Conservation (phyloP, 2,329 filamentous ascomycete genomes). For the Clonostachys sp. region DNA sequence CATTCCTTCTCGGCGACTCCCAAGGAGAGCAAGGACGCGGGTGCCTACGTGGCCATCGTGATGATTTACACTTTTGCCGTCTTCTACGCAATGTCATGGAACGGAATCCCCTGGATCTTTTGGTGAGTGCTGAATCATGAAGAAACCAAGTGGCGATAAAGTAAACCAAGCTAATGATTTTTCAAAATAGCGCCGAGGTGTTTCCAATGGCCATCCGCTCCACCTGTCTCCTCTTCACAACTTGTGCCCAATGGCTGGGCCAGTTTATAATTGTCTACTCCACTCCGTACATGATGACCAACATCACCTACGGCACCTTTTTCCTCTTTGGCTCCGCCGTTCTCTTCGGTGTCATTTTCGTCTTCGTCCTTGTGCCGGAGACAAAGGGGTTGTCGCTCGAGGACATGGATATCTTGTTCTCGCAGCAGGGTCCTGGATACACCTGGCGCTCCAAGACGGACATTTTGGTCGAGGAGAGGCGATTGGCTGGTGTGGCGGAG, state of each 20-base stretch:
- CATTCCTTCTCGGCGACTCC: constrained; percentile 3
- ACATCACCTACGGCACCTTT: constrained; percentile 8
- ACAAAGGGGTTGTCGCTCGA: constrained; percentile 46
- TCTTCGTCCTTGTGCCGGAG: constrained; percentile 43
- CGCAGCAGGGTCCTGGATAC: constrained; percentile 1
- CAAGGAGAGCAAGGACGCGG: constrained; percentile 2
- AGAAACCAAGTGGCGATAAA: not conserved
- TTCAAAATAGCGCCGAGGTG: constrained; percentile 12
- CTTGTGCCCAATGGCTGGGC: constrained; percentile 19
- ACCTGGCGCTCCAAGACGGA: constrained; percentile 4
- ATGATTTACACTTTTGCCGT: constrained; percentile 7
- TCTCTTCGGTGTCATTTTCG: constrained; percentile 6
- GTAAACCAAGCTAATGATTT: not conserved
- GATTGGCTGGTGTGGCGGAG: not conserved
- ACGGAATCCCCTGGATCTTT: constrained; percentile 9
- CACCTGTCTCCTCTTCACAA: constrained; percentile 15
- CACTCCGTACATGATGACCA: constrained; percentile 18
- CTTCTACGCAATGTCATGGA: constrained; percentile 3
- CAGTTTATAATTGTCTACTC: constrained; percentile 21
- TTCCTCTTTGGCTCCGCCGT: constrained; percentile 9
- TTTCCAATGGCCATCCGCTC: constrained; percentile 18
- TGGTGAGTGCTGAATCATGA: constrained; percentile 5
- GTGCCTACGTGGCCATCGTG: constrained; percentile 7
- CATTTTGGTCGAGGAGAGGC: constrained; percentile 3
- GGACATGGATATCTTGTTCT: constrained; percentile 34